Base-by-base conservation (phyloP, 176 grass and related monocot species). In the Panicum miliaceum region DNA sequence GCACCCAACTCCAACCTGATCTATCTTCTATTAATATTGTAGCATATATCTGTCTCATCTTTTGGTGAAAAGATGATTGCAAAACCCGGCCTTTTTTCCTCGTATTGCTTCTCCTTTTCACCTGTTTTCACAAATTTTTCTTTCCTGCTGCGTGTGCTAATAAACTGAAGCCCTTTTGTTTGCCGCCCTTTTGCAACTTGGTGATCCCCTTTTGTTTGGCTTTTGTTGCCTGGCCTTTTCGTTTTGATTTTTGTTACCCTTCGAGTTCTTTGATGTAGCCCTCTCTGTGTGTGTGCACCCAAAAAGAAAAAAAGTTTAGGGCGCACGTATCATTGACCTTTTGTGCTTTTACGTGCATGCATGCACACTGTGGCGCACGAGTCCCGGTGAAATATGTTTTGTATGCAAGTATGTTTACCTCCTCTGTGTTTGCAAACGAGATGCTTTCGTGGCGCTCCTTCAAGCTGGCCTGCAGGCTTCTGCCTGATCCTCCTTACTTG, bases 321-420 rank as follows among this genome's bases (percentile, higher is more conserved):
- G 87, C 80, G 50, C 84, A 86, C 76, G 76, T 87, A 81, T 81
- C 77, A 80, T 83, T 90, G 81, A 61, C 57, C 86, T 71, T 86
- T 80, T 62, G 60, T 45, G 68, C 80, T 90, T 90, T 87, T 90
- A 66, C 66, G 58, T 86, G 75, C 70, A 76, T 81, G 61, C 69
- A 79, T 86, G 73, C 68, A 80, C 52, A 34, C 43, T 29, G 66
- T 32, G 51, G 65, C 16, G 50, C 86, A 72, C 76, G 90, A 59
- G 75, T 81, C 80, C 76, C 87, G 38, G 75, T 50, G 70, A 60
- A 20, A 37, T 51, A 27, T 63, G 83, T 41, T 75, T 82, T 51
- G 67, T 63, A 86, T n/a, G n/a, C n/a, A n/a, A n/a, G n/a, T n/a
- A n/a, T 5, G 6, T 87, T 47, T 32, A 20, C 77, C 66, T 66